Evolutionary conservation across 148 eudicot species (phyloP).

Genomic region (Rhododendron molle): DNA sequence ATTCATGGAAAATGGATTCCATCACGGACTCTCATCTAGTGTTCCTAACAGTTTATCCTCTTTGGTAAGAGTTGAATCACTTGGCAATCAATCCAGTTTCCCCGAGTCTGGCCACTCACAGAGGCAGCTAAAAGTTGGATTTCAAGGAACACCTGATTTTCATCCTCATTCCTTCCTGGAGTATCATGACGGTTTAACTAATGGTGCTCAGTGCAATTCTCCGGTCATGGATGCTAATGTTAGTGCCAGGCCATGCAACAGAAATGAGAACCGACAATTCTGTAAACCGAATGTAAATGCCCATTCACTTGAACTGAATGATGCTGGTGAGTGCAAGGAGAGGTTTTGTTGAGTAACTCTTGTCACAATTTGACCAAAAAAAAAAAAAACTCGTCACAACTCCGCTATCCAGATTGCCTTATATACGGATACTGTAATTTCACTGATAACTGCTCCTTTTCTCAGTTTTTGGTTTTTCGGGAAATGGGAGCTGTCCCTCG

Average conservation of each 20-base stretch:
- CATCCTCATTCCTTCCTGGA: constrained; percentile 66
- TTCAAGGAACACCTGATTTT: constrained; percentile 30
- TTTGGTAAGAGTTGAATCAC: constrained; percentile 42
- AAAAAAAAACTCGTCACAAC: too few species aligned
- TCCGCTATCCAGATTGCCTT: neutral
- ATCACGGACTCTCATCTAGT: constrained; percentile 54
- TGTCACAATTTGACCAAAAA: too few species aligned
- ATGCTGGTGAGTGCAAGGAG: constrained; percentile 29
- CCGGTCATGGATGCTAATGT: constrained; percentile 31
- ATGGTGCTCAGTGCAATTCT: constrained; percentile 35
- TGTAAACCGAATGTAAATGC: constrained; percentile 39
- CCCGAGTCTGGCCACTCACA: constrained; percentile 34
- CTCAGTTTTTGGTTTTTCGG: constrained; percentile 50
- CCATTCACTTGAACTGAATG: constrained; percentile 43
- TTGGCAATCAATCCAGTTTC: constrained; percentile 38
- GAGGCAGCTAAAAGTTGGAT: constrained; percentile 33
- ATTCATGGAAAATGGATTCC: constrained; percentile 26
- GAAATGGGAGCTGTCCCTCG: constrained; percentile 48
- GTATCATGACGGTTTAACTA: constrained; percentile 48
- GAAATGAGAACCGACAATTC: constrained; percentile 41
- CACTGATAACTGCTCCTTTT: constrained; percentile 12
- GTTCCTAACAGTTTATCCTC: constrained; percentile 57
- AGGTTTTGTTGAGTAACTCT: neutral
- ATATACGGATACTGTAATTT: constrained; percentile 1
- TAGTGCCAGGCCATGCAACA: constrained; percentile 30